These are phyloP conservation scores for Pisolithus marmoratus DNA, from an alignment of 768 basidiomycete genomes.

Conservation along the genomic window DNA sequence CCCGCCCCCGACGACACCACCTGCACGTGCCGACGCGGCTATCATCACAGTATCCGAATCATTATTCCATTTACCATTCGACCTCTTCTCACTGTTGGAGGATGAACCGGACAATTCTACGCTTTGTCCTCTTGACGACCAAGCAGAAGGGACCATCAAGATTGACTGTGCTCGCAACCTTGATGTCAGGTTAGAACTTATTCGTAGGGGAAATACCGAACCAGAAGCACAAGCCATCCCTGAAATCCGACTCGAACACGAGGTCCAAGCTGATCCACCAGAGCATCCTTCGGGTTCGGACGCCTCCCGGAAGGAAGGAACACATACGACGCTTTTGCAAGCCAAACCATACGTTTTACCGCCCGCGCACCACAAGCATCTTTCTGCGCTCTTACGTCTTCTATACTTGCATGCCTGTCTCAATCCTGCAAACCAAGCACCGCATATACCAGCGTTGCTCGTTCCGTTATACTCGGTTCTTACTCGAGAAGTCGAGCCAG, in stretches of 20 bases:
- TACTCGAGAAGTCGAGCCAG: slow-evolving; percentile 52
- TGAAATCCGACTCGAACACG: slow-evolving; percentile 35
- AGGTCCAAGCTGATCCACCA: slow-evolving; percentile 8
- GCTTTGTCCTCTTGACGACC: slow-evolving; percentile 47
- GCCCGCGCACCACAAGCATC: slow-evolving; percentile 52
- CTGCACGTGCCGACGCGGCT: slow-evolving; percentile 39
- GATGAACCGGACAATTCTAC: slow-evolving; percentile 42
- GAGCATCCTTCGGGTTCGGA: background rate
- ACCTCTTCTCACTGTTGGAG: slow-evolving; percentile 45
- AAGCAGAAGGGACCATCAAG: slow-evolving; percentile 39
- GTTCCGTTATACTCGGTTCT: slow-evolving; percentile 64
- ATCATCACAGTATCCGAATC: slow-evolving; percentile 50
- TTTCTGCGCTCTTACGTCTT: slow-evolving; percentile 60
- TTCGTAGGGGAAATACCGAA: slow-evolving; percentile 30
- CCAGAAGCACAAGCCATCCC: slow-evolving; percentile 28
- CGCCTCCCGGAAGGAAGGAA: background rate
- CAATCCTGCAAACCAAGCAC: slow-evolving; percentile 67
- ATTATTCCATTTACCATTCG: slow-evolving; percentile 47
- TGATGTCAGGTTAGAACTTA: slow-evolving; percentile 45
- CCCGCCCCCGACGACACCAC: slow-evolving; percentile 36
- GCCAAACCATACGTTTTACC: slow-evolving; percentile 41
- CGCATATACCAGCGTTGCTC: slow-evolving; percentile 62
- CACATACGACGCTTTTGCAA: slow-evolving; percentile 41
- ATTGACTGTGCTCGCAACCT: slow-evolving; percentile 48
- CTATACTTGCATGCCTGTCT: slow-evolving; percentile 66